These are phyloP conservation scores for Alloascoidea africana DNA, from an alignment of 805 yeast species.

Conservation along the genomic window DNA sequence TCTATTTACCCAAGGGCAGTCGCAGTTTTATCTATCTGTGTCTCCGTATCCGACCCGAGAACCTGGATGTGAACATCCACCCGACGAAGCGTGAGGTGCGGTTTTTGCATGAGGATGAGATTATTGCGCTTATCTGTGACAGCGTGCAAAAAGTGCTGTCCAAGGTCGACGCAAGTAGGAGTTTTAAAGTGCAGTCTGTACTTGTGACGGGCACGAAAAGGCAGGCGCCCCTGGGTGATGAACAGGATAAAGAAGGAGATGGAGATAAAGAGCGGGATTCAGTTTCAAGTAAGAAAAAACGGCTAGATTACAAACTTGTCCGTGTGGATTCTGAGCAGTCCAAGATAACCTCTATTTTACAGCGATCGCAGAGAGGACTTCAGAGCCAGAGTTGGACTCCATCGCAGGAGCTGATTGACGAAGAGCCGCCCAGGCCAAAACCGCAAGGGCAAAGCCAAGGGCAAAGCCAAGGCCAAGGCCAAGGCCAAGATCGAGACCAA, in stretches of 20 bases:
- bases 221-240: conserved; percentile 8
- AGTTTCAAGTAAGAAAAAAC: background rate
- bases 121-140: conserved; percentile 42
- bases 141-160: conserved; percentile 34
- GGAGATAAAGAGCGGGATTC: too few relatives aligned
- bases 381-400: conserved; percentile 1
- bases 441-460: too few relatives aligned
- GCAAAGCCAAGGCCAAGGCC: too few relatives aligned
- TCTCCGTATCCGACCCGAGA: conserved; percentile 47
- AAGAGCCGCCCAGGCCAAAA: too few relatives aligned
- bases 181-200: conserved; percentile 49
- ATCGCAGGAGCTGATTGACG: background rate
- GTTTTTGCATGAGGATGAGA: conserved; percentile 76
- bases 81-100: conserved; percentile 92
- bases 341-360: background rate
- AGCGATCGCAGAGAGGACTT: conserved; percentile 2
- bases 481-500: too few relatives aligned
- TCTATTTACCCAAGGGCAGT: conserved; percentile 63
- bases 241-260: conserved; percentile 5
- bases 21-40: conserved; percentile 68
- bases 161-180: conserved; percentile 49
- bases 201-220: conserved; percentile 17
- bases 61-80: conserved; percentile 86
- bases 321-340: conserved; percentile 17
- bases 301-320: conserved; percentile 13